A percentile compares a stretch with the other conserved stretches of the same genome.
phyloP scores from a whole-genome alignment of 2,329 filamentous ascomycete genomes.

The Neonectria ditissima region DNA sequence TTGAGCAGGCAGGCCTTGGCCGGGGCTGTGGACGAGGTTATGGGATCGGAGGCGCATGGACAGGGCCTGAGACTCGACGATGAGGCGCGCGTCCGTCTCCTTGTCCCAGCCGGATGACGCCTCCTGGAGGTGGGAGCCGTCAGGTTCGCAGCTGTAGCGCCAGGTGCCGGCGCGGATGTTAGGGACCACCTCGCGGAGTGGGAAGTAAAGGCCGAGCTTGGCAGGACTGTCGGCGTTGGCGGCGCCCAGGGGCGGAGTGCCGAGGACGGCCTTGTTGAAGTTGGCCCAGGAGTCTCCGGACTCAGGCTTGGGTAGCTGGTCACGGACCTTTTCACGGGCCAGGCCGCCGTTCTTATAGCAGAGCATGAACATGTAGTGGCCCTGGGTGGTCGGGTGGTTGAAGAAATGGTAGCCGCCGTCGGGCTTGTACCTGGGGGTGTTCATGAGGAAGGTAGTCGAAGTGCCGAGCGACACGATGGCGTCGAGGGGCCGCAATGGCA shows the following conservation, averaged over 20 bases:
- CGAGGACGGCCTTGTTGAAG: conserved; percentile 81
- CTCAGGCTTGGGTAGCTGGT: conserved; percentile 73
- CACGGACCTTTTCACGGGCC: conserved; percentile 89
- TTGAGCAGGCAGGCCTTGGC: conserved; percentile 75
- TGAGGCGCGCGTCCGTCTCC: conserved; percentile 81
- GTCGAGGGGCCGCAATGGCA: conserved; percentile 88
- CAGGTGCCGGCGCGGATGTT: conserved; percentile 89
- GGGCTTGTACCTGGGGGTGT: conserved; percentile 89
- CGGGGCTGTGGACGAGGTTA: conserved; percentile 74
- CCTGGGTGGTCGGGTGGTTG: conserved; percentile 92
- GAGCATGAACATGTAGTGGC: conserved; percentile 99
- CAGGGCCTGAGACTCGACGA: conserved; percentile 95
- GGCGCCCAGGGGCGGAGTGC: conserved; percentile 77
- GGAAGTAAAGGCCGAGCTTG: conserved; percentile 94
- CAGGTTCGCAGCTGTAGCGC: conserved; percentile 76
- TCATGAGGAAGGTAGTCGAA: conserved; percentile 97
- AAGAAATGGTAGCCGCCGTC: conserved; percentile 96
- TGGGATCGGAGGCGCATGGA: conserved; percentile 88
- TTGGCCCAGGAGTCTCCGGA: conserved; percentile 72
- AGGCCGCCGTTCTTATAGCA: conserved; percentile 99
- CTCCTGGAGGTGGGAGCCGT: conserved; percentile 63
- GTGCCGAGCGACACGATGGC: conserved; percentile 96
- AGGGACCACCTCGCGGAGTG: conserved; percentile 93
- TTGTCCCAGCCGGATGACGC: conserved; percentile 56
- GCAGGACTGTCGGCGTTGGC: conserved; percentile 64